phyloP scores from a whole-genome alignment of 371 early-diverging fungal species.

The Mortierella sp. region DNA sequence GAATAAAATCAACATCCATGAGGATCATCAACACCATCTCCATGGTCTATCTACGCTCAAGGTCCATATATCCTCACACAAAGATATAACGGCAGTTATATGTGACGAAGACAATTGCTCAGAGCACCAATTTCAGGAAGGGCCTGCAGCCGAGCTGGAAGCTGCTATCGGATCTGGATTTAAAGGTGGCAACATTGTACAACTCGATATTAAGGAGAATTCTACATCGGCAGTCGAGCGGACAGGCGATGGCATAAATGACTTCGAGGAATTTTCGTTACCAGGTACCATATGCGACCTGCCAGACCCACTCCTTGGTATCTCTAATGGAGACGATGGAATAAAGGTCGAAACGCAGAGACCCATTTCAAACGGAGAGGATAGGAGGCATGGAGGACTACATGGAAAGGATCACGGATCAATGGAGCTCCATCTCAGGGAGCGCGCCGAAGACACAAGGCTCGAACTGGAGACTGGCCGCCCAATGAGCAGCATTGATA shows the following conservation, averaged over 20 bases:
- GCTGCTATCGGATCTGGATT: slow-evolving; percentile 17
- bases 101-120: slow-evolving; percentile 49
- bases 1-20: background rate
- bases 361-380: background rate
- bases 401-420: slow-evolving; percentile 1
- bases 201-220: slow-evolving; percentile 51
- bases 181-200: slow-evolving; percentile 24
- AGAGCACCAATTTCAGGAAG: slow-evolving; percentile 44
- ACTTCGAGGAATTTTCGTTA: slow-evolving; percentile 28
- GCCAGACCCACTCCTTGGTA: background rate
- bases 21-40: slow-evolving; percentile 14
- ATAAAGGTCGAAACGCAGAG: background rate
- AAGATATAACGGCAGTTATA: slow-evolving; percentile 40
- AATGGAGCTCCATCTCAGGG: background rate
- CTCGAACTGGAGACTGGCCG: slow-evolving; percentile 11
- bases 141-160: slow-evolving; percentile 42
- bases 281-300: slow-evolving; percentile 7
- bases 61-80: slow-evolving; percentile 39
- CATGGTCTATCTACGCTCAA: slow-evolving; percentile 40
- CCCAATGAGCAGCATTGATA: background rate
- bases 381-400: background rate
- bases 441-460: slow-evolving; percentile 7
- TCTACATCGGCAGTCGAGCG: slow-evolving; percentile 26
- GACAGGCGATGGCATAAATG: slow-evolving; percentile 36
- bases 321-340: background rate